Evolutionary conservation across 2,329 filamentous ascomycete genomes (phyloP).

Genomic region (Fusarium floridanum): DNA sequence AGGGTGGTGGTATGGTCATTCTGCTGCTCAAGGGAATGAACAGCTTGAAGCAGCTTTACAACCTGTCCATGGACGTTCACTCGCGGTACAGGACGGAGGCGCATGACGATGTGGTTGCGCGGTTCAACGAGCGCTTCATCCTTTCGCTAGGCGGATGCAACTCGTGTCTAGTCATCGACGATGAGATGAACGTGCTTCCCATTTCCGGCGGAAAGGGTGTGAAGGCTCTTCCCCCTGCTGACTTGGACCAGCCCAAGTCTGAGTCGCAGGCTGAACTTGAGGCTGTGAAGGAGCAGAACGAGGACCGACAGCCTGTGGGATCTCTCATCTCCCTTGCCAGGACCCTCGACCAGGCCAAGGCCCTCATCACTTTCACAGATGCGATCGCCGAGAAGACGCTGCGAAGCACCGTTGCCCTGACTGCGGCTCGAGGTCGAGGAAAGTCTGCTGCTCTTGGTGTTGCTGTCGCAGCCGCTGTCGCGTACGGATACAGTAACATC

Average conservation of each 20-base stretch:
- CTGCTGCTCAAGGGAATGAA: constrained; percentile 95
- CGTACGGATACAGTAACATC: constrained; percentile 98
- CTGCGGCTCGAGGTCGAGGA: constrained; percentile 92
- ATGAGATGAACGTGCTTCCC: constrained; percentile 96
- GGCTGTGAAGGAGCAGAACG: constrained; percentile 86
- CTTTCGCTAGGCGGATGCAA: constrained; percentile 95
- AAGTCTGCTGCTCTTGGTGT: constrained; percentile 97
- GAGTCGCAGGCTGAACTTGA: constrained; percentile 82
- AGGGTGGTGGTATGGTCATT: constrained; percentile 92
- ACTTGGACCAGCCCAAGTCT: constrained; percentile 79
- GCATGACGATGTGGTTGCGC: constrained; percentile 91
- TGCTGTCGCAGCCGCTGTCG: constrained; percentile 91
- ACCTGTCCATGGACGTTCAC: constrained; percentile 97
- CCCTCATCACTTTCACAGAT: constrained; percentile 95
- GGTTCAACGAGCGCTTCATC: constrained; percentile 98
- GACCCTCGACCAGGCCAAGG: constrained; percentile 96
- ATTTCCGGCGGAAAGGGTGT: constrained; percentile 96
- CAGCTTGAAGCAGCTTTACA: constrained; percentile 97
- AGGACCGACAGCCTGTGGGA: constrained; percentile 88
- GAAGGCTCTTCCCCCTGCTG: constrained; percentile 81
- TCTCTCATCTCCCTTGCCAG: constrained; percentile 86
- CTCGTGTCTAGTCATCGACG: constrained; percentile 94
- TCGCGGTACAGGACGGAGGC: constrained; percentile 96
- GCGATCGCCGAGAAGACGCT: constrained; percentile 97
- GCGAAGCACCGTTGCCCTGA: constrained; percentile 91